Evolutionary conservation across 352 stramenopile species (phyloP).

Genomic region (Pythium biforme): DNA sequence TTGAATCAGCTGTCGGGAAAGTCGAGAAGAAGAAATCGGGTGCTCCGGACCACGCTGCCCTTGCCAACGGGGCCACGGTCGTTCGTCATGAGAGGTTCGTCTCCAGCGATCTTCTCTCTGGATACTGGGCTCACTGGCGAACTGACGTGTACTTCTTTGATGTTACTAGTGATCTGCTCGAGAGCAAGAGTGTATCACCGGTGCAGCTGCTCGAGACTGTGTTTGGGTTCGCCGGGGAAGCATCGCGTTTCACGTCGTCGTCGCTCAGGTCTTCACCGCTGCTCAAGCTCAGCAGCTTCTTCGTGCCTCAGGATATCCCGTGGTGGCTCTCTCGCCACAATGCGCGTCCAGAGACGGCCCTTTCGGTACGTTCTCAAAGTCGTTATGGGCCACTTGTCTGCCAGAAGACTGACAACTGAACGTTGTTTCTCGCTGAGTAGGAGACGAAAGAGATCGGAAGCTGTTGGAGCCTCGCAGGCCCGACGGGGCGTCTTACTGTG

Average conservation of each 20-base stretch:
- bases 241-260: conserved; percentile 55
- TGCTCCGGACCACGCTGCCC: conserved; percentile 59
- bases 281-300: conserved; percentile 32
- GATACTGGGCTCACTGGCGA: not conserved
- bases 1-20: conserved; percentile 36
- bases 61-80: conserved; percentile 64
- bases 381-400: not conserved
- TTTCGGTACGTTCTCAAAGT: conserved; percentile 47
- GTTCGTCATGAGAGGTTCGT: conserved; percentile 56
- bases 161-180: conserved; percentile 52
- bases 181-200: conserved; percentile 32
- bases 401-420: not conserved
- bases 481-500: conserved; percentile 66
- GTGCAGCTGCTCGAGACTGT: conserved; percentile 32
- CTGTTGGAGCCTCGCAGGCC: conserved; percentile 70
- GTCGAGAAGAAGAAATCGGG: conserved; percentile 49
- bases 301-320: conserved; percentile 37
- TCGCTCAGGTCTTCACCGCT: conserved; percentile 38
- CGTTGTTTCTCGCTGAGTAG: conserved; percentile 27
- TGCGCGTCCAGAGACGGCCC: conserved; percentile 64
- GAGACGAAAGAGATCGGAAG: conserved; percentile 85
- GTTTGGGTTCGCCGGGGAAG: conserved; percentile 26
- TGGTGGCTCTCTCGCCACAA: conserved; percentile 83
- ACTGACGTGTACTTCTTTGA: not conserved
- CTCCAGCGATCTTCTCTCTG: not conserved